These are phyloP conservation scores for Tympanopsis confertula DNA, from an alignment of 2,329 filamentous ascomycete genomes.

Conservation along the genomic window DNA sequence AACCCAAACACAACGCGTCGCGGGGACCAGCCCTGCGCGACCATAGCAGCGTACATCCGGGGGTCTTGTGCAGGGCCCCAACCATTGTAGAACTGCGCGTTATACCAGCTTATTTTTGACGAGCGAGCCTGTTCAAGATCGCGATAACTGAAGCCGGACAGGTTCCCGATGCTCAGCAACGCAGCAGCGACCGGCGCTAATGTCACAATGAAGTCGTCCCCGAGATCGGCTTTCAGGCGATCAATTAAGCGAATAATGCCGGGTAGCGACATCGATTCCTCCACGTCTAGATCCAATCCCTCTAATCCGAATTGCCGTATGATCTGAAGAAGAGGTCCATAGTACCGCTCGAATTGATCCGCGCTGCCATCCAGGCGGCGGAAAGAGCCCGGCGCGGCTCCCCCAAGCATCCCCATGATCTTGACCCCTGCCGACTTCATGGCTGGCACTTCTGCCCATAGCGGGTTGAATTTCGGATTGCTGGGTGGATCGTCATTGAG, in stretches of 20 bases:
- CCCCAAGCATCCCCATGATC: slow-evolving; percentile 78
- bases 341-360: slow-evolving; percentile 60
- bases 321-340: slow-evolving; percentile 54
- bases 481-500: slow-evolving; percentile 70
- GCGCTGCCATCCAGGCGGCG: slow-evolving; percentile 42
- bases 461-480: slow-evolving; percentile 52
- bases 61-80: slow-evolving; percentile 59
- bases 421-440: slow-evolving; percentile 66
- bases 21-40: slow-evolving; percentile 58
- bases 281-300: slow-evolving; percentile 68
- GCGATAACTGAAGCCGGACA: slow-evolving; percentile 75
- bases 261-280: slow-evolving; percentile 60
- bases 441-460: slow-evolving; percentile 69
- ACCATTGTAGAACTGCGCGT: slow-evolving; percentile 85
- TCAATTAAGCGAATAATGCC: slow-evolving; percentile 59
- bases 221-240: slow-evolving; percentile 58
- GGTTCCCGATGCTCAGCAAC: slow-evolving; percentile 50
- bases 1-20: slow-evolving; percentile 69
- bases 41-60: slow-evolving; percentile 33
- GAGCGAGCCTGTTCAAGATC: slow-evolving; percentile 59
- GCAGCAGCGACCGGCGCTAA: slow-evolving; percentile 74
- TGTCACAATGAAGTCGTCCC: slow-evolving; percentile 61
- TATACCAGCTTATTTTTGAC: slow-evolving; percentile 69
- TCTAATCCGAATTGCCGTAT: slow-evolving; percentile 51
- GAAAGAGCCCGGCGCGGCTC: slow-evolving; percentile 68